Evolutionary conservation across 2,329 filamentous ascomycete species (phyloP).

Genomic region (Endoconidiophora polonica): DNA sequence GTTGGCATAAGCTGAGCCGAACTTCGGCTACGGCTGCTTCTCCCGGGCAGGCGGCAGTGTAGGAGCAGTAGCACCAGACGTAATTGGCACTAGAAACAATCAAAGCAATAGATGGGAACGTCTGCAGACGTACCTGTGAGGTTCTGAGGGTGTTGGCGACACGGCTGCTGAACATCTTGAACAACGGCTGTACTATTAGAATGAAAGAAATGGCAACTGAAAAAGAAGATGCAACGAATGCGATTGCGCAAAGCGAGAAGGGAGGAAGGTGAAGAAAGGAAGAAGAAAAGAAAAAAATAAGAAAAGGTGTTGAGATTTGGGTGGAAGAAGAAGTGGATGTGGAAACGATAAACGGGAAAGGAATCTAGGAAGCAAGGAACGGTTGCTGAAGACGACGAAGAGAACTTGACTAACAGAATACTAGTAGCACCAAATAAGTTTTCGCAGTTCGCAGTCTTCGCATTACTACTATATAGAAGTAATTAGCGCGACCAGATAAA

Average conservation of each 20-base stretch:
- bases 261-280: conserved; percentile 3
- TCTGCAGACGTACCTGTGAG: conserved; percentile 5
- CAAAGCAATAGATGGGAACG: not conserved
- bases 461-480: too few species aligned
- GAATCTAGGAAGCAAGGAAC: not conserved
- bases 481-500: too few species aligned
- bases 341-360: not conserved
- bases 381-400: too few species aligned
- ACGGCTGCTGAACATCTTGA: conserved; percentile 13
- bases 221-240: conserved; percentile 14
- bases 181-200: conserved; percentile 4
- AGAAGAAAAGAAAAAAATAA: conserved; percentile 1
- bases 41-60: not conserved
- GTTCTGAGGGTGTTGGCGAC: conserved; percentile 12
- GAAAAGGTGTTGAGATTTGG: conserved; percentile 11
- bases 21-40: conserved; percentile 7
- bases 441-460: too few species aligned
- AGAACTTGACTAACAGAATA: too few species aligned
- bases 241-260: conserved; percentile 12
- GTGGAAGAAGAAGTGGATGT: conserved; percentile 13
- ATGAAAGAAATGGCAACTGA: conserved; percentile 13
- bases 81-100: not conserved
- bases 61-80: not conserved
- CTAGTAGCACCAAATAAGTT: too few species aligned
- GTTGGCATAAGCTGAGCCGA: not conserved